A percentile compares a stretch with the other conserved stretches of the same genome.
phyloP scores from a whole-genome alignment of 1,284 basidiomycete species.

The Coniophora puteana region DNA sequence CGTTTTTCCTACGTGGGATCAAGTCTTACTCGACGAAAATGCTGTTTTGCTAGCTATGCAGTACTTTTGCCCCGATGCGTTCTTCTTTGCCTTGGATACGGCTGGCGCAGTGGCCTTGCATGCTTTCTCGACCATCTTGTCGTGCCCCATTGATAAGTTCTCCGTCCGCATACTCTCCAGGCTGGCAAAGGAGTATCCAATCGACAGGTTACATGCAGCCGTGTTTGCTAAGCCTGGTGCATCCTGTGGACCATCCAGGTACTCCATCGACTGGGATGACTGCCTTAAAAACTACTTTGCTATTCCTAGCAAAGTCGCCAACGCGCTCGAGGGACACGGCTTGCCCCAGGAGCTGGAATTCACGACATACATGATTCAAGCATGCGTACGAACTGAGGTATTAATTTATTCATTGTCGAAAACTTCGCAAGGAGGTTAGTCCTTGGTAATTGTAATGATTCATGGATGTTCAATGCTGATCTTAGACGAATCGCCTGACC shows the following conservation, averaged over 20 bases:
- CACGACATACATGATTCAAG: conserved; percentile 46
- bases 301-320: conserved; percentile 67
- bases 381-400: conserved; percentile 53
- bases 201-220: conserved; percentile 61
- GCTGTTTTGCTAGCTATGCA: conserved; percentile 47
- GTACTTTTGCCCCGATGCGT: conserved; percentile 67
- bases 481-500: conserved; percentile 26
- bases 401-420: conserved; percentile 34
- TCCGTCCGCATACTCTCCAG: conserved; percentile 50
- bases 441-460: conserved; percentile 2
- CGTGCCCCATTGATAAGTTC: conserved; percentile 43
- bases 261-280: conserved; percentile 60
- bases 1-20: conserved; percentile 68
- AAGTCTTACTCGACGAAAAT: conserved; percentile 45
- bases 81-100: conserved; percentile 42
- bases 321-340: conserved; percentile 41
- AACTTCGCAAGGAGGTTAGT: conserved; percentile 27
- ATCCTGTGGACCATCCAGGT: conserved; percentile 27
- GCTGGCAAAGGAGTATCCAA: conserved; percentile 56
- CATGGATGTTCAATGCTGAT: not conserved
- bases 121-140: conserved; percentile 61
- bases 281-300: conserved; percentile 56
- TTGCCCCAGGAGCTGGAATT: conserved; percentile 49
- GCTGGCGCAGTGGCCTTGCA: conserved; percentile 53
- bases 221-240: conserved; percentile 34